Conservation (phyloP, 208 protist species). For the Wallacemonas collosoma region DNA sequence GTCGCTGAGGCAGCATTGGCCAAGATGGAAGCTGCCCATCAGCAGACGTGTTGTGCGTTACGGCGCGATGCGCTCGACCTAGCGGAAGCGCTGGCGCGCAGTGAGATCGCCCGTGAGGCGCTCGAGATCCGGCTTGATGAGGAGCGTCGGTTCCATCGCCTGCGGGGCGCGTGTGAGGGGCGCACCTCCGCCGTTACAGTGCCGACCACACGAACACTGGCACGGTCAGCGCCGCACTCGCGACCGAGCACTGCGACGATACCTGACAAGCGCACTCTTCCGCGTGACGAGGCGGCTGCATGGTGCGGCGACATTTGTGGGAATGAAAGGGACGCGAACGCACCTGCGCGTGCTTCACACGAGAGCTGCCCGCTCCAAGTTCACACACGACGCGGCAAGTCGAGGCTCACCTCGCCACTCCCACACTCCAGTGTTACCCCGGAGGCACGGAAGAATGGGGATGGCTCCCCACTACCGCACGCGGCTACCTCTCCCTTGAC, state of each 20-base stretch:
- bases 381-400: no score
- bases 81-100: slow-evolving; percentile 21
- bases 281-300: no score
- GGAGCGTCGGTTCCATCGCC: slow-evolving; percentile 4
- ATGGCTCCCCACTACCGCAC: not conserved
- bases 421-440: no score
- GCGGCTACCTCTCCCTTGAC: not conserved
- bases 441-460: no score
- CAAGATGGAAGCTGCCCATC: slow-evolving; percentile 2
- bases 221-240: not conserved
- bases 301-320: no score
- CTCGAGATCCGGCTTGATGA: slow-evolving; percentile 7
- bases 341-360: no score
- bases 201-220: not conserved
- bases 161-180: not conserved
- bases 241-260: no score
- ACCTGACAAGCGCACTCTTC: no score
- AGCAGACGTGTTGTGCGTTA: not conserved
- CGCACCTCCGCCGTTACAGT: not conserved
- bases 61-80: not conserved
- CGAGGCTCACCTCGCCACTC: no score
- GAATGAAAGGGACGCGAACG: no score
- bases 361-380: no score
- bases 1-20: not conserved
- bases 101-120: slow-evolving; percentile 16